These are phyloP conservation scores for Fusarium sp. DNA, from an alignment of 2,329 filamentous ascomycete genomes.

Conservation along the genomic window DNA sequence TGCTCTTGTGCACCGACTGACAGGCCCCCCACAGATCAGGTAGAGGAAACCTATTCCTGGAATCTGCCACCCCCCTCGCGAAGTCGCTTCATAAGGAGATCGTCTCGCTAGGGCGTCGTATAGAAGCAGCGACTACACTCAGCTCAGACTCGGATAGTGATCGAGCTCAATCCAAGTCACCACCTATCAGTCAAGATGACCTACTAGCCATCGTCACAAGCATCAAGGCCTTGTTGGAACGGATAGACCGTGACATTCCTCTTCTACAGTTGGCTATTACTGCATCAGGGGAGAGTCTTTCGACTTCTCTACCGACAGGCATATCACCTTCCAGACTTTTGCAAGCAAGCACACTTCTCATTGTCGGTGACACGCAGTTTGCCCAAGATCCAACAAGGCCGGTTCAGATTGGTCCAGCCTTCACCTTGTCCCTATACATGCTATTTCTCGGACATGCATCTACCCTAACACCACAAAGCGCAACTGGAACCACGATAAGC, in stretches of 20 bases:
- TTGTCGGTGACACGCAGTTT: slow-evolving; percentile 87
- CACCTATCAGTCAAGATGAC: slow-evolving; percentile 66
- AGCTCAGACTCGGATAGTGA: slow-evolving; percentile 62
- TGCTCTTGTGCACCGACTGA: slow-evolving; percentile 20
- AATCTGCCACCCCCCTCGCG: slow-evolving; percentile 86
- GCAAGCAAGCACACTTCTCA: slow-evolving; percentile 93
- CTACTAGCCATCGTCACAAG: slow-evolving; percentile 78
- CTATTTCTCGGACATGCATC: slow-evolving; percentile 84
- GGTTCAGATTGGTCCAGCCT: slow-evolving; percentile 88
- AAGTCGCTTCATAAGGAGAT: slow-evolving; percentile 88
- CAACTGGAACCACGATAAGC: slow-evolving; percentile 1
- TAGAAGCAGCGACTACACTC: slow-evolving; percentile 76
- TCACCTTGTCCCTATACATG: slow-evolving; percentile 93
- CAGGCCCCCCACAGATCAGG: slow-evolving; percentile 54
- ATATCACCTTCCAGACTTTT: slow-evolving; percentile 92
- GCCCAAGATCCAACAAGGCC: slow-evolving; percentile 70
- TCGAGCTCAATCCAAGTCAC: slow-evolving; percentile 53
- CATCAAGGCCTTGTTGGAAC: slow-evolving; percentile 78
- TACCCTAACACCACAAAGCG: slow-evolving; percentile 15
- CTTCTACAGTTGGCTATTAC: slow-evolving; percentile 94
- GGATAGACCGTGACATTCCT: slow-evolving; percentile 92
- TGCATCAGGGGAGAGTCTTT: slow-evolving; percentile 89
- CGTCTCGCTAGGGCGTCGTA: slow-evolving; percentile 78
- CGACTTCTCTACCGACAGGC: slow-evolving; percentile 80
- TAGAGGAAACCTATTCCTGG: slow-evolving; percentile 71